Conservation (phyloP, 768 basidiomycete species). For the Suillus placidus region DNA sequence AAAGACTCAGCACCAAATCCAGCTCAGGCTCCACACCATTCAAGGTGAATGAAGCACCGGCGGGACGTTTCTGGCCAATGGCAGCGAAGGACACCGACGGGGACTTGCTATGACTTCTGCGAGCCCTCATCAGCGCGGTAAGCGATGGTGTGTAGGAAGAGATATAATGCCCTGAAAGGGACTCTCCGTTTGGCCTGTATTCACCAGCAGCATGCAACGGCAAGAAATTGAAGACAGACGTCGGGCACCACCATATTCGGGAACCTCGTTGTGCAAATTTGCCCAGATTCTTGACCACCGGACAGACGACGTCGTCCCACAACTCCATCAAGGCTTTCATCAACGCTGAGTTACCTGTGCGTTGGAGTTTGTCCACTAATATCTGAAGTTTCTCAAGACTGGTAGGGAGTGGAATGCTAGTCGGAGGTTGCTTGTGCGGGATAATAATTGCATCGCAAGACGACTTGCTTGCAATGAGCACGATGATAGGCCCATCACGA, state of each 20-base stretch:
- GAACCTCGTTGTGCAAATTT: background rate
- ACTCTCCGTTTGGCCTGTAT: background rate
- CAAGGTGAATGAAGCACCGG: background rate
- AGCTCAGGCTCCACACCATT: background rate
- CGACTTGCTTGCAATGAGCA: constrained; percentile 12
- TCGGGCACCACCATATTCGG: constrained; percentile 16
- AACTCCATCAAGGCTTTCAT: background rate
- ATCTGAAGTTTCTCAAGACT: background rate
- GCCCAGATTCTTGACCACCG: background rate
- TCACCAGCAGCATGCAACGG: constrained; percentile 18
- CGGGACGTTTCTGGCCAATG: constrained; percentile 7
- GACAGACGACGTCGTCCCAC: background rate
- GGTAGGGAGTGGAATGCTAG: background rate
- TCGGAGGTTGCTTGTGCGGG: background rate
- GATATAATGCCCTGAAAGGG: background rate
- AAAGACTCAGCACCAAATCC: background rate
- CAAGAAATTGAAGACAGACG: constrained; percentile 9
- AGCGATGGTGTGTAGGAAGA: constrained; percentile 17
- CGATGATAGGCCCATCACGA: constrained; percentile 9
- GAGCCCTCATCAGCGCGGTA: constrained; percentile 14
- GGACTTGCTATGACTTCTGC: background rate
- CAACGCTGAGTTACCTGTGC: background rate
- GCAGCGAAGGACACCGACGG: background rate
- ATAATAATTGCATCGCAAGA: constrained; percentile 20
- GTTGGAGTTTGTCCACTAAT: background rate